These are phyloP conservation scores for Termitomyces sp. DNA, from an alignment of 768 basidiomycete genomes.

Conservation along the genomic window DNA sequence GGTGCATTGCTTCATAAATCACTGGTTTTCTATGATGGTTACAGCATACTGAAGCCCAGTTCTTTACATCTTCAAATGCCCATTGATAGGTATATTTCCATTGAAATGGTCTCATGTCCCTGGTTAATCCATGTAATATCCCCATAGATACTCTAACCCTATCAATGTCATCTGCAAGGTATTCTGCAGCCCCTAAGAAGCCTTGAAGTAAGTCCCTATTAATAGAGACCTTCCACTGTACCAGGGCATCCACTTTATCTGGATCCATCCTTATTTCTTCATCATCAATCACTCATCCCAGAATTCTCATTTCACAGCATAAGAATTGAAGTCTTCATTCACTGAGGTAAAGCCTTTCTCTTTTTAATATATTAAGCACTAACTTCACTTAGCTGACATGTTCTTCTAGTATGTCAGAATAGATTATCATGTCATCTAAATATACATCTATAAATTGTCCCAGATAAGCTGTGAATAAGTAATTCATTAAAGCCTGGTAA, in stretches of 20 bases:
- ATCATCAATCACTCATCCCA: background rate
- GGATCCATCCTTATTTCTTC: background rate
- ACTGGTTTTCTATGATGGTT: background rate
- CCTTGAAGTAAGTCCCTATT: background rate
- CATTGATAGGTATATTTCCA: background rate
- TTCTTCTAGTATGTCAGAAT: background rate
- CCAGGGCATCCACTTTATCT: background rate
- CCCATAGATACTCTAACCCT: background rate
- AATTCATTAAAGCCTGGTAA: conserved; percentile 2
- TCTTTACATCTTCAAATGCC: background rate
- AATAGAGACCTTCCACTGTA: background rate
- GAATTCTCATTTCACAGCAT: background rate
- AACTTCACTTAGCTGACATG: background rate
- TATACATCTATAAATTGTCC: background rate
- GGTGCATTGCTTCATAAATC: background rate
- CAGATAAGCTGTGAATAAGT: background rate
- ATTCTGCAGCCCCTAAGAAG: background rate
- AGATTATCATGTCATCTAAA: background rate
- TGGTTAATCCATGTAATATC: background rate
- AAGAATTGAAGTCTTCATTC: background rate
- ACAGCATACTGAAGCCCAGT: background rate
- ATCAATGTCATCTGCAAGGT: background rate
- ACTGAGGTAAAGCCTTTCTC: background rate
- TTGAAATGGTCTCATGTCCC: background rate
- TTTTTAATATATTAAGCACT: background rate